Evolutionary conservation across 2,329 filamentous ascomycete genomes (phyloP).

Genomic region (Scedosporium minutisporum): DNA sequence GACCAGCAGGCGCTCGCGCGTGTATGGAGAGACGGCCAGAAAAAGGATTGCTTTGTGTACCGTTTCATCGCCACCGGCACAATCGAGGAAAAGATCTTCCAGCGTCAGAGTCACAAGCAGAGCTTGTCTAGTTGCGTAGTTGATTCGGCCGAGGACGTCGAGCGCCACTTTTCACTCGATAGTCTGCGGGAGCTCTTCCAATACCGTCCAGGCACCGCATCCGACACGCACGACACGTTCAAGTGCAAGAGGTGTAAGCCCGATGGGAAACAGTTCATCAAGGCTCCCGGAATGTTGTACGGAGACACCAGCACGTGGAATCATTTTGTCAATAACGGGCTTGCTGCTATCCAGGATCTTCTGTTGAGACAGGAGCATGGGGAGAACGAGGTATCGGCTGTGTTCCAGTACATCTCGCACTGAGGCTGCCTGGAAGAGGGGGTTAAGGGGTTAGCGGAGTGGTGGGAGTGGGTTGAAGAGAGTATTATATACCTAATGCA

Average conservation of each 20-base stretch:
- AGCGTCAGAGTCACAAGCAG: conserved; percentile 96
- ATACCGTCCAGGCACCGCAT: conserved; percentile 73
- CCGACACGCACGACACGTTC: conserved; percentile 97
- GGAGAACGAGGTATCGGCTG: conserved; percentile 75
- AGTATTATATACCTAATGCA: background rate
- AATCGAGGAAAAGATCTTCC: conserved; percentile 99
- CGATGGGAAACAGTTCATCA: conserved; percentile 78
- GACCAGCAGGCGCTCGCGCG: conserved; percentile 95
- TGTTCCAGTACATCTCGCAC: conserved; percentile 98
- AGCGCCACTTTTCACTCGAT: conserved; percentile 90
- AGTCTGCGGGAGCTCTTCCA: conserved; percentile 89
- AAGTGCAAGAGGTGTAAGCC: conserved; percentile 93
- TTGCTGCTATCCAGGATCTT: conserved; percentile 82
- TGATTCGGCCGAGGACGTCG: conserved; percentile 91
- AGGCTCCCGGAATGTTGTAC: conserved; percentile 90
- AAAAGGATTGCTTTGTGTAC: conserved; percentile 99
- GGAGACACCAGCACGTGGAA: conserved; percentile 99
- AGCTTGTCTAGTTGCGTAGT: conserved; percentile 93
- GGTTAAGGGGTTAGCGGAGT: background rate
- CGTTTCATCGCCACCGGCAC: conserved; percentile 98
- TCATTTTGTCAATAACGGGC: conserved; percentile 75
- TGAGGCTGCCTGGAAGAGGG: conserved; percentile 14
- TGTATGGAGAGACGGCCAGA: conserved; percentile 98
- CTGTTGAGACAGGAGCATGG: conserved; percentile 76
- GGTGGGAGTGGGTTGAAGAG: background rate